Evolutionary conservation across 306 rosid genomes (phyloP).

Genomic region (Inga oerstediana): DNA sequence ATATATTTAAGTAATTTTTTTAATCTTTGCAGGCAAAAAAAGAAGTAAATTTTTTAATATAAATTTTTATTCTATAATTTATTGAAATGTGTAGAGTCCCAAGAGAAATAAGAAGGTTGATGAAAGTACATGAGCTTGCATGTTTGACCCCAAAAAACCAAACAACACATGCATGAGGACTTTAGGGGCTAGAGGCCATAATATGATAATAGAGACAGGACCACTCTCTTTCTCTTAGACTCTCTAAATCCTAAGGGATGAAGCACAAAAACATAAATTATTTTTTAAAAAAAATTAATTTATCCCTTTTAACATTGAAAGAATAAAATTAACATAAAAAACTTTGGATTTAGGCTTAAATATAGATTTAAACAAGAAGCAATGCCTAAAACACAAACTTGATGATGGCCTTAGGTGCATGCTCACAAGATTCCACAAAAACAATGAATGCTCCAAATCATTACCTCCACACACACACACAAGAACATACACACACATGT

Average conservation of each 20-base stretch:
- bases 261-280: background rate
- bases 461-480: slow-evolving; percentile 36
- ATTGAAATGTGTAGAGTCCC: background rate
- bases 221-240: background rate
- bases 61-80: too few species aligned
- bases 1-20: too few species aligned
- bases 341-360: background rate
- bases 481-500: background rate
- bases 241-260: background rate
- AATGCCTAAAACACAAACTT: background rate
- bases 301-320: background rate
- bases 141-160: background rate
- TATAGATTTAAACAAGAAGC: background rate
- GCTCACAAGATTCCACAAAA: slow-evolving; percentile 49
- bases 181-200: background rate
- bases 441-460: slow-evolving; percentile 62
- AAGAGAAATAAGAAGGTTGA: background rate
- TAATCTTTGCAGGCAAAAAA: too few species aligned
- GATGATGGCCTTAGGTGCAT: slow-evolving; percentile 31
- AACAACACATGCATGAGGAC: background rate
- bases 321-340: background rate
- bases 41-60: too few species aligned
- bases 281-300: background rate
- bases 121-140: background rate
- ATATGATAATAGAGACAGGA: background rate